Evolutionary conservation across 805 yeast species (phyloP), one percentile per base, ranked within the genome.

Genomic region (Pichia kluyveri): DNA sequence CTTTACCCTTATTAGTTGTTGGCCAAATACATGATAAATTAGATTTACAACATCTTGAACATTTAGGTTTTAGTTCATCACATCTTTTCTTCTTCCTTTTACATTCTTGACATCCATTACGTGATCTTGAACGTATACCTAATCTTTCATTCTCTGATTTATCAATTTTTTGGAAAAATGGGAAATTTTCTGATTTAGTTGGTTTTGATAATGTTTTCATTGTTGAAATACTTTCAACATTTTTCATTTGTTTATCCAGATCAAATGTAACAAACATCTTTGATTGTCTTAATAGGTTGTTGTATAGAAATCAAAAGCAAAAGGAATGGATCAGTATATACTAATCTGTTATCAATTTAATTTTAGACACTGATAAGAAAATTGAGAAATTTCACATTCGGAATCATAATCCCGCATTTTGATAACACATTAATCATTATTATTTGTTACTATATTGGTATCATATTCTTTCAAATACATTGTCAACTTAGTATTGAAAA

Each of bases 51-150:
- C 76, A 71, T 14, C 66, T 57, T 0, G 67, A 61, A 55, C 76
- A 72, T 8, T 60, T 54, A 3, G 76, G 76, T 50, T 63, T 65
- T 4, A 54, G 54, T 48, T 71, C 70, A 54, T 71, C 74, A 52
- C 76, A 72, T 39, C 70, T 69, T 56, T 71, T 71, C 54, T 52
- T 56, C 38, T 50, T 49, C 34, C 53, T 45, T 41, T 53, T 48
- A 39, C 59, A 56, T 23, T 50, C 54, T 9, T 32, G 28, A 42
- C 59, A 56, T 14, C 59, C 59, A 23, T 31, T 38, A 37, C 54
- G 48, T 10, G 59, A 56, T 38, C 59, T 48, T 4, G 48, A 31
- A 4, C 32, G 38, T 8, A 45, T 52, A 7, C 57, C 58, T 12
- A 49, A 38, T 14, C 53, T 41, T 23, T 38, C 17, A 8, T 45